Base-by-base conservation (phyloP, 2,329 filamentous ascomycete genomes). In the Penicillium sp. region DNA sequence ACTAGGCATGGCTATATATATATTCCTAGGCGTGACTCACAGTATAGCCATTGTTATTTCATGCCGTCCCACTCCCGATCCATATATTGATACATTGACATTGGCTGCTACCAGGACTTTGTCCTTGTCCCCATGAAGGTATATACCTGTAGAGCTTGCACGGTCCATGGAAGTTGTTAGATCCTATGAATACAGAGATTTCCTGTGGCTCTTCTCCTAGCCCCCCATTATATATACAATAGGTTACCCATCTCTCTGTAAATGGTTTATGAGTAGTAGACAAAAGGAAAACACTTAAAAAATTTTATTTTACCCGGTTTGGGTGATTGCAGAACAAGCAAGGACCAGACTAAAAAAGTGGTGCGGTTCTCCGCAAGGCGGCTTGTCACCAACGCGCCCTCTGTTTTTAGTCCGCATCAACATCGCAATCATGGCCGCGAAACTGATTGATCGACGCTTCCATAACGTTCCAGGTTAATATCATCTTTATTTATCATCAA, bases 391-490 rank as follows among this genome's bases (percentile, higher is more conserved):
- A 51, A 31, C 45, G 18, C 58, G 45, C 38, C 26, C 35, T 56
- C 49, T 43, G 16, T n/a, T 43, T 47, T 42, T 49, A 46, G 39
- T 29, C 54, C 51, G 24, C 50, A 37, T 49, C 49, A 61, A 62
- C 56, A 67, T 65, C 58, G 57, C 61, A 22, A 68, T 61, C 57
- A 71, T 72, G 63, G 68, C 69, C 34, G 74, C 74, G 22, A 75
- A 72, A 56, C 57, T 76, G n/a, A 69, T 76, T 49, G 70, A 75
- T 55, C 67, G 66, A 56, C 65, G 61, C 24, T 65, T 73, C 53
- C 68, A 76, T 52, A 75, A 71, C 53, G 63, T 76, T n/a, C 67
- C 74, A 56, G 72, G 74, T 74, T 35, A 18, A 65, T 66, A 14
- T 10, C 8, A 2, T 14, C 8, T 16, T 34, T 7, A 29, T 14